A percentile compares a stretch with the other conserved stretches of the same genome.
phyloP scores from a whole-genome alignment of 768 basidiomycete species.

The Suillus fuscotomentosus region DNA sequence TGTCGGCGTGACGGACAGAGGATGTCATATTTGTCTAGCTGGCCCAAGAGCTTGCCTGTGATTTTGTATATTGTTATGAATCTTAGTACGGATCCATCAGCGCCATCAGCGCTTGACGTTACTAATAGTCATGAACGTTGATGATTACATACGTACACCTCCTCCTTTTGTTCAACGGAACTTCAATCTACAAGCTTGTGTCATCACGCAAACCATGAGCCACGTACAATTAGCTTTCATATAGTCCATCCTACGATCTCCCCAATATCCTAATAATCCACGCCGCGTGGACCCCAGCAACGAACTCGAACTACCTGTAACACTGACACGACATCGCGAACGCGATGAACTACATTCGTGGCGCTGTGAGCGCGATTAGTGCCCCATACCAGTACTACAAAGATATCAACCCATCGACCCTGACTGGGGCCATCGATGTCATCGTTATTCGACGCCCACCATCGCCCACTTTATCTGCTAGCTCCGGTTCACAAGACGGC shows the following conservation, averaged over 20 bases:
- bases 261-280: background rate
- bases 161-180: background rate
- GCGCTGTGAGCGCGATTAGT: conserved; percentile 81
- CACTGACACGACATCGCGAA: background rate
- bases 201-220: conserved; percentile 3
- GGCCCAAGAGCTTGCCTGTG: background rate
- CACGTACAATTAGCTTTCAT: background rate
- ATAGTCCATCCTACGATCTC: background rate
- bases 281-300: background rate
- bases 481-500: conserved; percentile 44
- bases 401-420: conserved; percentile 93
- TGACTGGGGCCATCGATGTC: conserved; percentile 98
- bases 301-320: background rate
- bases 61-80: background rate
- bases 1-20: background rate
- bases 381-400: conserved; percentile 90
- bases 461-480: background rate
- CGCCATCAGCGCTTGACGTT: background rate
- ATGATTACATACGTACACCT: background rate
- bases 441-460: conserved; percentile 81
- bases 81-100: background rate
- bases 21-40: background rate
- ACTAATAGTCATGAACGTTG: background rate
- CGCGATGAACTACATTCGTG: conserved; percentile 84
- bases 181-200: background rate